Base-by-base conservation (phyloP, 2,329 filamentous ascomycete genomes). In the Scedosporium apiospermum region DNA sequence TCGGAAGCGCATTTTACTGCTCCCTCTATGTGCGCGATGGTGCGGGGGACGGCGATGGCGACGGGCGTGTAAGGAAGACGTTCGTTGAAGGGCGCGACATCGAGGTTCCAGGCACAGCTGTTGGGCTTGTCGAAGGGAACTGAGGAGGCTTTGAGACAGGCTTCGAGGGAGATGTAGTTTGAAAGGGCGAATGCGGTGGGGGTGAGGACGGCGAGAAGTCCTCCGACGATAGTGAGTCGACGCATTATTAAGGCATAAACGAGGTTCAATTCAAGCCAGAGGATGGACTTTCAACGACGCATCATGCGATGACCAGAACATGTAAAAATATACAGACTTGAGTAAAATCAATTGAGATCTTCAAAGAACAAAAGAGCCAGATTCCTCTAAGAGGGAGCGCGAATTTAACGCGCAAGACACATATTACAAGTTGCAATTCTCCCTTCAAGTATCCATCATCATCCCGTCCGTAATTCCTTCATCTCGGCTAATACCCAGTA, bases 1-100 rank as follows among this genome's bases (percentile, higher is more conserved):
- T 74, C 67, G 0, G 68, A 67, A 1, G 79, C 81, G 64, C 80
- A 83, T 57, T 70, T 69, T 14, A 84, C 74, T 2, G 80, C 75
- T 3, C 70, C 72, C 6, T 77, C 70, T 16, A 83, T 73, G 6
- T 82, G 74, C 4, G 72, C 65, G 1, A 72, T 67, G 4, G 70
- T 73, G 2, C 64, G 67, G 2, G 74, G 72, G 0, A 74, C 63
- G 2, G 69, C 71, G n/a, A 76, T 69, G 23, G 70, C 72, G 0
- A 65, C 68, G 0, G 74, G 74, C 2, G 55, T 66, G 62, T 69
- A 74, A 1, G 68, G 62, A 0, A 74, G 66, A 5, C 74, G 70
- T 7, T 72, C 68, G 64, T 76, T 76, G 65, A 71, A 72, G 0
- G 73, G 71, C 16, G 66, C 65, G 1, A 65, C 70, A 62, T 76